Evolutionary conservation across 2,329 filamentous ascomycete genomes (phyloP).

Genomic region (Phialophora chinensis): DNA sequence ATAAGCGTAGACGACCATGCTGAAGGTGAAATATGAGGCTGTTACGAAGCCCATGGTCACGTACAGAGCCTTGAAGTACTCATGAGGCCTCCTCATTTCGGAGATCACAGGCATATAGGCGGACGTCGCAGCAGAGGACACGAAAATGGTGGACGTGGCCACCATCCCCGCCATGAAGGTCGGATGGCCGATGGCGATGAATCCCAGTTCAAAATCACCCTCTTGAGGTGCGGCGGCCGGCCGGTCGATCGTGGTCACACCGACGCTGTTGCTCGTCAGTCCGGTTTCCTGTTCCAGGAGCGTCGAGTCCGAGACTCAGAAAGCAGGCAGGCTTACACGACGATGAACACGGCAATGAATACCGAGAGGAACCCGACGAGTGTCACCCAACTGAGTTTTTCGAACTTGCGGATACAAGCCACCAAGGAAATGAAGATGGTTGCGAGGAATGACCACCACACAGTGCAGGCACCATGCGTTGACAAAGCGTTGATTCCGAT

Average conservation of each 20-base stretch:
- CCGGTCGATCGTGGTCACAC: constrained; percentile 44
- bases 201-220: constrained; percentile 41
- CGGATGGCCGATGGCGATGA: constrained; percentile 39
- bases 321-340: constrained; percentile 43
- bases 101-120: constrained; percentile 93
- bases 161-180: constrained; percentile 42
- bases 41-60: constrained; percentile 66
- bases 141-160: constrained; percentile 42
- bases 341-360: constrained; percentile 54
- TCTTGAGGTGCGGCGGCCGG: constrained; percentile 43
- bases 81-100: constrained; percentile 79
- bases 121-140: constrained; percentile 43
- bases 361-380: constrained; percentile 66
- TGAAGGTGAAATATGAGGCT: constrained; percentile 46
- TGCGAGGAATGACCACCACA: constrained; percentile 41
- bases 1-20: constrained; percentile 53
- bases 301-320: background rate
- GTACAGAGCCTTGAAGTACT: constrained; percentile 90
- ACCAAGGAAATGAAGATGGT: constrained; percentile 41
- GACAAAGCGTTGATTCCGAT: constrained; percentile 53
- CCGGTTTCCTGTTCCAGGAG: background rate
- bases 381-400: constrained; percentile 59
- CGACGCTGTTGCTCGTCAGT: constrained; percentile 22
- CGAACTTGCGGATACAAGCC: constrained; percentile 34
- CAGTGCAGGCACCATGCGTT: constrained; percentile 45